Evolutionary conservation across 2,329 filamentous ascomycete species (phyloP), one percentile per base, ranked within the genome.

Genomic region (Fusarium sp.): DNA sequence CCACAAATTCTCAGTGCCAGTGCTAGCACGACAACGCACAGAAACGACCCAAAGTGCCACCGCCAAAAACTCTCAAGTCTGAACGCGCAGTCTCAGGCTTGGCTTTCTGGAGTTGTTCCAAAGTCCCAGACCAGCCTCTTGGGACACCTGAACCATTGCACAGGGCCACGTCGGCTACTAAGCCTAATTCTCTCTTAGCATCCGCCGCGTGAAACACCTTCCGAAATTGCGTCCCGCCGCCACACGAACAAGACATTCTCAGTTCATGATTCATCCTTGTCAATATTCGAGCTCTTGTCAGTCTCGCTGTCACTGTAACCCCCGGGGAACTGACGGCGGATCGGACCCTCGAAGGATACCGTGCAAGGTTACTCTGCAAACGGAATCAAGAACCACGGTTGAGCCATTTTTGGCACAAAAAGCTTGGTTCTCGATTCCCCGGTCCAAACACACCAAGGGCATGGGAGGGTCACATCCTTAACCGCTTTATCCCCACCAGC

Each of bases 141-240:
- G 69, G 65, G 54, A 64, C 58, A 55, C 48, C 54, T 51, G 50
- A 55, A 30, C 47, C 43, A 60, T 66, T 40, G 43, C 54, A 45
- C 46, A 59, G 49, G 66, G 71, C 74, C 73, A 75, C 74, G 73
- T 75, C 68, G 59, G 61, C 72, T 59, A n/a, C 72, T 74, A 73
- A 55, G 21, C 74, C 69, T 21, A 37, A 68, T 67, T 69, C 53
- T 43, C 55, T 56, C 51, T 61, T 75, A 75, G 73, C 51, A 55
- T 50, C 28, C 55, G 34, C 63, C 65, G 68, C 53, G 70, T 75
- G 76, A 76, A 76, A 76, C 73, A 66, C 4, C 63, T 79, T 77
- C 74, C 76, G 78, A 80, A 76, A 79, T 80, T 79, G 72, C 76
- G 73, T 69, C 77, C 49, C 75, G 77, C 72, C 66, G 72, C 77